Base-by-base conservation (phyloP, 2,329 filamentous ascomycete species). In the Fusarium falciforme region DNA sequence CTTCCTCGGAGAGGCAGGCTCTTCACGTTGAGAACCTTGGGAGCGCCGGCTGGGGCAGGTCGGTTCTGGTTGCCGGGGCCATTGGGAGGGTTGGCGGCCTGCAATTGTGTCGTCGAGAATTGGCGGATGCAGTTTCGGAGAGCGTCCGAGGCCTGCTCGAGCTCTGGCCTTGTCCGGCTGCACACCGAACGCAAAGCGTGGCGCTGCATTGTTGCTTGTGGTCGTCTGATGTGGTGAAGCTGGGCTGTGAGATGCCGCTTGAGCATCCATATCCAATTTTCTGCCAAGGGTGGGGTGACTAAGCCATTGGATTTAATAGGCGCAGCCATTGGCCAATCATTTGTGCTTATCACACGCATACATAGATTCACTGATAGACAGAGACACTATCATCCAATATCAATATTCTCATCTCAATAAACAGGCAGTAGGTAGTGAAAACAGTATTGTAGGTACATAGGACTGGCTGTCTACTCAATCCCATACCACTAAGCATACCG, bases 11-110 rank as follows among this genome's bases (percentile, higher is more conserved):
- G 42, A 25, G 74, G 83, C 14, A 86, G 76, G 65, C 77, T 84
- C 65, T 78, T 80, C 64, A 86, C 75, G 64, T 84, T 83, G 55
- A 87, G 79, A 17, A 86, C 77, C 67, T 81, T 83, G 27, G 82
- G 80, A 38, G 72, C 71, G 16, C 75, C 73, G 17, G 67, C 29
- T 31, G 72, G 57, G 7, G 61, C 66, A 33, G 63, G 44, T 35
- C 71, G 54, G 29, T 29, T 60, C 61, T 58, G 64, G 58, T 61
- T 74, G 35, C 66, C 66, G 64, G 71, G 61, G 38, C 70, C 72
- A 57, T 73, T 74, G 61, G 70, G 47, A 29, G 47, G 63, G 63
- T 83, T 80, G 68, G 79, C 79, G 63, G 76, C 75, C 57, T 79
- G 76, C 70, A 79, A 77, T 77, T 81, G 81, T 22, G 83, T 81